These are phyloP conservation scores for Diaporthe destruens DNA, from an alignment of 2,329 filamentous ascomycete genomes.

Conservation along the genomic window DNA sequence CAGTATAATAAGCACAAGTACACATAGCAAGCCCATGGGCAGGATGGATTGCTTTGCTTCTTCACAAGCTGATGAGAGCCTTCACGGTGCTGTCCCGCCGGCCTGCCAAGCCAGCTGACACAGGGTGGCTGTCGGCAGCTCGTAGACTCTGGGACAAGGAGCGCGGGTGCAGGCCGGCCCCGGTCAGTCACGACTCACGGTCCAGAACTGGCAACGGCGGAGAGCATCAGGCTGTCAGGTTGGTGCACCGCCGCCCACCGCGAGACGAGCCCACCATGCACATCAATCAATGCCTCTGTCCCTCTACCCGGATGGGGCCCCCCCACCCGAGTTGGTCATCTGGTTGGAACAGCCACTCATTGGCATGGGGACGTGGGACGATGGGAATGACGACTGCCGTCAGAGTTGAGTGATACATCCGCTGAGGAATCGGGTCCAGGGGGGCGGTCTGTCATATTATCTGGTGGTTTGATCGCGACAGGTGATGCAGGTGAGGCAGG, in stretches of 20 bases:
- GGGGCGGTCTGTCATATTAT: slow-evolving; percentile 17
- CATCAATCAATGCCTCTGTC: background rate
- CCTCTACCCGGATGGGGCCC: background rate
- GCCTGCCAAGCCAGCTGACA: slow-evolving; percentile 24
- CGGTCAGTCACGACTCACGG: slow-evolving; percentile 17
- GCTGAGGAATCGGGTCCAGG: background rate
- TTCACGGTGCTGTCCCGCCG: background rate
- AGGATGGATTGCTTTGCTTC: slow-evolving; percentile 12
- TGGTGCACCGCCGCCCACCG: too few species aligned
- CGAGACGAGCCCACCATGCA: slow-evolving; percentile 13
- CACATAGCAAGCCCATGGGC: background rate
- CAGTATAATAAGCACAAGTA: too few species aligned
- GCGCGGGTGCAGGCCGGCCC: slow-evolving; percentile 11
- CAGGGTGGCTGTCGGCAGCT: slow-evolving; percentile 11
- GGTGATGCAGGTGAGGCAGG: slow-evolving; percentile 4
- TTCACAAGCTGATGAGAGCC: background rate
- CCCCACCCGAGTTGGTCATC: background rate
- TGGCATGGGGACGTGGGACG: background rate
- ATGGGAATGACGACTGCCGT: slow-evolving; percentile 3
- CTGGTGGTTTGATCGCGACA: background rate
- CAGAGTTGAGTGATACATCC: slow-evolving; percentile 15
- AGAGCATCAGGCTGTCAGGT: slow-evolving; percentile 5
- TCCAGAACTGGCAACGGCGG: slow-evolving; percentile 7
- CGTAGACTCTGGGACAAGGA: slow-evolving; percentile 11
- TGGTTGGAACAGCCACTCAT: background rate